phyloP scores from a whole-genome alignment of 164 flowering plant genomes.

The Protea cynaroides region DNA sequence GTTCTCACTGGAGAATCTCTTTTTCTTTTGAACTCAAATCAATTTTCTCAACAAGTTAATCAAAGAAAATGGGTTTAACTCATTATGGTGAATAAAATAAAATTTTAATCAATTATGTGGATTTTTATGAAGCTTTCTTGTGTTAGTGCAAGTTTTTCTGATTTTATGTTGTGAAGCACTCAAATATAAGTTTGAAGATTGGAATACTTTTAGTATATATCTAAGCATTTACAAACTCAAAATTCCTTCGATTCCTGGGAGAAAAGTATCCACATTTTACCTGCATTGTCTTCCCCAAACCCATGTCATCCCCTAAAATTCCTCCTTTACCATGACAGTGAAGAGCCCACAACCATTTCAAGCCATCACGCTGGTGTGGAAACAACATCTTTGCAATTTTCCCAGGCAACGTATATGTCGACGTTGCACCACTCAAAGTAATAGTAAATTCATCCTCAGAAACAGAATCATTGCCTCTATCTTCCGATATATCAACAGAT shows the following conservation, averaged over 20 bases:
- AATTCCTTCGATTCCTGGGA: not conserved
- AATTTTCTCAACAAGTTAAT: too few species aligned
- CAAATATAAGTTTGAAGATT: too few species aligned
- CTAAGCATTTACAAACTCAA: too few species aligned
- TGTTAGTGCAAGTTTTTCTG: too few species aligned
- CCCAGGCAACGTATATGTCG: slow-evolving; percentile 45
- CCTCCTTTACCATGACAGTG: slow-evolving; percentile 86
- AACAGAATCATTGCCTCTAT: slow-evolving; percentile 15
- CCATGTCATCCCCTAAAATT: slow-evolving; percentile 98
- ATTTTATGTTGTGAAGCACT: too few species aligned
- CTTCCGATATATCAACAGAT: slow-evolving; percentile 15
- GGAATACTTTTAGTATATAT: too few species aligned
- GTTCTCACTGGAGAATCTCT: too few species aligned
- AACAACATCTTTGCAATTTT: slow-evolving; percentile 70
- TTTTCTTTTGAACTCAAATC: too few species aligned
- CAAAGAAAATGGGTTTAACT: not conserved
- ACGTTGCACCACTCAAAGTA: slow-evolving; percentile 34
- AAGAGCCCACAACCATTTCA: slow-evolving; percentile 93
- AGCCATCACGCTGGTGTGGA: slow-evolving; percentile 91
- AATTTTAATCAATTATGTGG: not conserved
- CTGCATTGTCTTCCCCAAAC: slow-evolving; percentile 99
- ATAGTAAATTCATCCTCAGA: slow-evolving; percentile 21
- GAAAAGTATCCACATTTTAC: slow-evolving; percentile 25
- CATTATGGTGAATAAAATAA: too few species aligned
- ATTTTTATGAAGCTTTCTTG: not conserved